Percentiles rank a stretch among this genome's conserved stretches.
phyloP scores from a whole-genome alignment of 2,329 filamentous ascomycete genomes.

The Helotiales sp. region DNA sequence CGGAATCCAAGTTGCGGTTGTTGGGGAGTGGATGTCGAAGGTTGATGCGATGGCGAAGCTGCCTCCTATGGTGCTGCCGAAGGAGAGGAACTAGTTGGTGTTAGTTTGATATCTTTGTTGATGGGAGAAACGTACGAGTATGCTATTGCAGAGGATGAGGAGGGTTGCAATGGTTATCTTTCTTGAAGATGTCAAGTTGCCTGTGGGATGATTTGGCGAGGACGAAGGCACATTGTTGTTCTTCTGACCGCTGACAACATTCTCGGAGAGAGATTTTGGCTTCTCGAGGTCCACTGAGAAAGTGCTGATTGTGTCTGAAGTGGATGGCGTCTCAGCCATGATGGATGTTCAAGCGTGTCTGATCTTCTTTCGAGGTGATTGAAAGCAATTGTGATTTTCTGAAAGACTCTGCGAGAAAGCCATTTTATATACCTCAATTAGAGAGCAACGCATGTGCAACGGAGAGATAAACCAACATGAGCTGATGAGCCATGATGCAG shows the following conservation, averaged over 20 bases:
- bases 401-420: not conserved
- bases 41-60: slow-evolving; percentile 4
- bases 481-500: not conserved
- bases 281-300: not conserved
- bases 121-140: not conserved
- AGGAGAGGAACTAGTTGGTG: slow-evolving; percentile 6
- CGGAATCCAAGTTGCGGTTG: slow-evolving; percentile 4
- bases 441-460: not conserved
- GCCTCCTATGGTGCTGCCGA: not conserved
- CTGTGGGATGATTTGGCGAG: not conserved
- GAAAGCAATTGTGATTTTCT: not conserved
- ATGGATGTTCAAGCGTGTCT: not conserved
- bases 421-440: not conserved
- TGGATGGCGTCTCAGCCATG: not conserved
- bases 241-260: not conserved
- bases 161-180: not conserved
- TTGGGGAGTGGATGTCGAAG: not conserved
- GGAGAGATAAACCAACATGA: not conserved
- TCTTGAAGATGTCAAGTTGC: not conserved
- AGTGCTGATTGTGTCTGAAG: not conserved
- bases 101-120: not conserved
- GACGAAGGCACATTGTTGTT: not conserved
- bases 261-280: not conserved
- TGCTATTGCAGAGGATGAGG: not conserved
- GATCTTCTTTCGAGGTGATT: not conserved